Percentiles rank a stretch among this genome's conserved stretches.
These are phyloP conservation scores for Heracleum sosnowskyi DNA, from an alignment of 129 eudicot genomes.

Conservation along the genomic window DNA sequence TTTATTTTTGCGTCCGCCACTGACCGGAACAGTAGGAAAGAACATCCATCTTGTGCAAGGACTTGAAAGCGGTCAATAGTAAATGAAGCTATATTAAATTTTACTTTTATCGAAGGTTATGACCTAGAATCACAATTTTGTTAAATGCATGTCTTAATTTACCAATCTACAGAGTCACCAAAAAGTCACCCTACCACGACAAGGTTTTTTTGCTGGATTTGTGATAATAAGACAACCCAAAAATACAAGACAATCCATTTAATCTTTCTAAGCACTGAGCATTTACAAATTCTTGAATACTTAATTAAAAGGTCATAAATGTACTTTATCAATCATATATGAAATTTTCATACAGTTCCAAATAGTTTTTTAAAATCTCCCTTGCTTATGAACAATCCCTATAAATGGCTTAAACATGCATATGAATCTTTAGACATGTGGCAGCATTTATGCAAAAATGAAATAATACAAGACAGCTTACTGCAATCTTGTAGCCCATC, in stretches of 20 bases:
- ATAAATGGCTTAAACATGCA: background rate
- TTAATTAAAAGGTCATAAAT: background rate
- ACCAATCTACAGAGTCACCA: background rate
- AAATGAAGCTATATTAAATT: background rate
- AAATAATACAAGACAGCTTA: slow-evolving; percentile 29
- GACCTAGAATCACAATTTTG: background rate
- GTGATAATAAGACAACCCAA: background rate
- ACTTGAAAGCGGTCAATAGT: background rate
- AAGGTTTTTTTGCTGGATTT: background rate
- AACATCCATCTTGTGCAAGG: background rate
- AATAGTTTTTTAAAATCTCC: background rate
- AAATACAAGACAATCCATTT: background rate
- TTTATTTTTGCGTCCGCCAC: no score
- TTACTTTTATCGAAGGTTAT: background rate
- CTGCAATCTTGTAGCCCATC: slow-evolving; percentile 79
- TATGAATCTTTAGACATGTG: background rate
- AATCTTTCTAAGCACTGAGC: background rate
- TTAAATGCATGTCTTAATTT: background rate
- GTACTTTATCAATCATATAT: background rate
- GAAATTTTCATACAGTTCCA: background rate
- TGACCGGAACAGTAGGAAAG: background rate
- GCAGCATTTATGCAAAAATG: background rate
- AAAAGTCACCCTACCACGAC: background rate
- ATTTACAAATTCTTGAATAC: background rate
- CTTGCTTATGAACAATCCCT: background rate